Conservation (phyloP, 2,329 filamentous ascomycete genomes). For the Pseudogymnoascus sp. region DNA sequence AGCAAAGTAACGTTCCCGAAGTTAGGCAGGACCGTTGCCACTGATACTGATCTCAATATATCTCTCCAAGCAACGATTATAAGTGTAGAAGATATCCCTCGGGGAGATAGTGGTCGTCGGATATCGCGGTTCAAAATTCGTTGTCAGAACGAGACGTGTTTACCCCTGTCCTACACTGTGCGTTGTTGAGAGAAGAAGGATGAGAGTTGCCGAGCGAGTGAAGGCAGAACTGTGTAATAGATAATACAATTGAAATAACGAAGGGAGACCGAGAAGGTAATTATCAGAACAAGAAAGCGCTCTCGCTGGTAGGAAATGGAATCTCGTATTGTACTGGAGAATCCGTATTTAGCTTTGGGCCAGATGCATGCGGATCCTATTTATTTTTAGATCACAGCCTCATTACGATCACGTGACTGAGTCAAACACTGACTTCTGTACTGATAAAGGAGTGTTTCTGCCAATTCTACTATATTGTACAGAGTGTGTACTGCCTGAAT, state of each 20-base stretch:
- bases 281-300: not conserved
- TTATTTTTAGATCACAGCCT: conserved; percentile 7
- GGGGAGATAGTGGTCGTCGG: not conserved
- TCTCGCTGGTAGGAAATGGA: not conserved
- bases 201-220: conserved; percentile 9
- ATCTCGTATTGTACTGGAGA: not conserved
- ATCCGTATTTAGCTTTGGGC: conserved; percentile 1
- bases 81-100: not conserved
- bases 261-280: not conserved
- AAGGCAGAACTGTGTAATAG: conserved; percentile 2
- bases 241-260: conserved; percentile 1
- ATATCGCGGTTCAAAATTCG: not conserved
- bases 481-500: not conserved
- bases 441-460: not conserved
- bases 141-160: not conserved
- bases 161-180: conserved; percentile 6
- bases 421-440: not conserved
- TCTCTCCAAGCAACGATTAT: not conserved
- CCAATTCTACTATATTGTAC: not conserved
- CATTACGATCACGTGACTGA: not conserved
- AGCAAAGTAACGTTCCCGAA: not conserved
- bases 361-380: conserved; percentile 4
- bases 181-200: not conserved
- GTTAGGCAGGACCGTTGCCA: not conserved
- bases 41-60: not conserved